These are phyloP conservation scores for Aspergillus sp. DNA, from an alignment of 2,329 filamentous ascomycete species.

Conservation along the genomic window DNA sequence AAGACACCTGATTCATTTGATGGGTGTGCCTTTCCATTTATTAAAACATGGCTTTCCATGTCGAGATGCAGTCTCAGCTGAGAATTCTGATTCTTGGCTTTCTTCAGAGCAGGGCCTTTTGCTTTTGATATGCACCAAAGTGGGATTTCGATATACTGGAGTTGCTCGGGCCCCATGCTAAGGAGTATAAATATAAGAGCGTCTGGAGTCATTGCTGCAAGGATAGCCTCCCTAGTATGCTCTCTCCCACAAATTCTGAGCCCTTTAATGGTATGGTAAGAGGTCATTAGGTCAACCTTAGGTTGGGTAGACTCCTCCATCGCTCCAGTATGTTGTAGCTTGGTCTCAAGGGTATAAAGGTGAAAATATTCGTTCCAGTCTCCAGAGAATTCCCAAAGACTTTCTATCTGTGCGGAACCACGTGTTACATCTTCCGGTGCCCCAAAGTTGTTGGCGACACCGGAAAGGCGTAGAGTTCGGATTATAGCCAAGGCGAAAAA, in stretches of 20 bases:
- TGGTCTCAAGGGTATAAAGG: not conserved
- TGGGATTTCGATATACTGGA: slow-evolving; percentile 7
- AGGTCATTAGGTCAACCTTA: not conserved
- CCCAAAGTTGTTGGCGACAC: slow-evolving; percentile 2
- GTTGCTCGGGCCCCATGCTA: not conserved
- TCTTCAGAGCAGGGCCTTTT: not conserved
- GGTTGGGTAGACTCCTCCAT: too few relatives aligned
- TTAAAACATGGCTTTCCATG: not conserved
- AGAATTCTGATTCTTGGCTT: not conserved
- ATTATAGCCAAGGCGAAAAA: slow-evolving; percentile 18
- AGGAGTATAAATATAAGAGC: slow-evolving; percentile 8
- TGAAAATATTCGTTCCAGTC: slow-evolving; percentile 6
- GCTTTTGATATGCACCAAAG: not conserved
- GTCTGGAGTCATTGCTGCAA: slow-evolving; percentile 1
- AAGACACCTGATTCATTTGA: slow-evolving; percentile 1
- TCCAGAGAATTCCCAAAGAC: not conserved
- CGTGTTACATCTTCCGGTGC: slow-evolving; percentile 1
- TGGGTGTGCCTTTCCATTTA: slow-evolving; percentile 6
- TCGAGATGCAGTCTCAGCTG: slow-evolving; percentile 3
- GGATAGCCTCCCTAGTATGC: slow-evolving; percentile 2
- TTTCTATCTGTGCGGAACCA: not conserved
- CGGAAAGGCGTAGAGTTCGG: slow-evolving; percentile 4
- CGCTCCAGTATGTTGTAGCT: not conserved
- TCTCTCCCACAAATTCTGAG: not conserved
- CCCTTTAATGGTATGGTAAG: slow-evolving; percentile 7